These are phyloP conservation scores for Bromus sterilis DNA, from an alignment of 176 grass and related monocot species.

Conservation along the genomic window DNA sequence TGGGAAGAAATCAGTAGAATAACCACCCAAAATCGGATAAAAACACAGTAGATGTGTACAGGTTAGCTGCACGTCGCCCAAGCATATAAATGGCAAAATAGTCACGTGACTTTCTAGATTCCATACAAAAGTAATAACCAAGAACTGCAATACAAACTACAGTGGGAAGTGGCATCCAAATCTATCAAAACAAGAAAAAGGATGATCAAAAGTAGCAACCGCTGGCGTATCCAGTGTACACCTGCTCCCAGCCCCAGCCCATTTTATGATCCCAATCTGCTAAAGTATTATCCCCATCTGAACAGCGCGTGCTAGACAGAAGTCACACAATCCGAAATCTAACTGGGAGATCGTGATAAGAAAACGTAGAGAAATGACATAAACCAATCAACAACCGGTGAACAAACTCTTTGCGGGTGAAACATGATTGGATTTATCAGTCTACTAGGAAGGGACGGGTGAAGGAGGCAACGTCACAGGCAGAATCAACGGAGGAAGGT, in stretches of 20 bases:
- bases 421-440: neutral
- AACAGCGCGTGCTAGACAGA: neutral
- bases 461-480: neutral
- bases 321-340: neutral
- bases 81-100: constrained; percentile 41
- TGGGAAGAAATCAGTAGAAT: constrained; percentile 3
- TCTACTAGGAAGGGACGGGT: neutral
- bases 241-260: constrained; percentile 2
- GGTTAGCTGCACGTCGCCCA: neutral
- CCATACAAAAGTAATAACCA: constrained; percentile 1
- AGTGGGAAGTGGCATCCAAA: constrained; percentile 22
- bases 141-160: neutral
- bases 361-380: neutral
- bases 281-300: neutral
- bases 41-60: constrained; percentile 5
- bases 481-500: neutral
- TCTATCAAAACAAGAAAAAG: constrained; percentile 29
- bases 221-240: constrained; percentile 10
- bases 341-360: neutral
- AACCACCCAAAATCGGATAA: constrained; percentile 6
- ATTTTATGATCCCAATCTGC: neutral
- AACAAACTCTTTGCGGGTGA: neutral
- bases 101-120: constrained; percentile 38
- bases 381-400: neutral
- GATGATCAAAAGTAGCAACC: constrained; percentile 17